Evolutionary conservation across 1,284 basidiomycete genomes (phyloP), one percentile per base, ranked within the genome.

Genomic region (Rhodotorula sp.): DNA sequence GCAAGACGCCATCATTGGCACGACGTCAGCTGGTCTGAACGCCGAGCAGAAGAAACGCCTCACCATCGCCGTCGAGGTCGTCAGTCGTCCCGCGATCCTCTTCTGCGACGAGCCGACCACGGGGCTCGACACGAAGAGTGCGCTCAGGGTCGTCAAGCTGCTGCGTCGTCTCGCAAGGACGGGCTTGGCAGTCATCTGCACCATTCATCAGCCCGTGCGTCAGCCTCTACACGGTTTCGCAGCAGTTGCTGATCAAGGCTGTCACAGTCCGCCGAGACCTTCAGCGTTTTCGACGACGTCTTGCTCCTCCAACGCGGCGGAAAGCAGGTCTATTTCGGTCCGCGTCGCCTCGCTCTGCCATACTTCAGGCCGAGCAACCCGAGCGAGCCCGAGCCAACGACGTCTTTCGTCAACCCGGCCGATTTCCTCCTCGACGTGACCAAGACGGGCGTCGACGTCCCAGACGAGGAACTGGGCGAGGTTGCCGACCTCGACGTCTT

Each of bases 271-370:
- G 83, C 85, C 13, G 79, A 86, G 50, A 82, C 87, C 1, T 76
- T 76, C 62, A 42, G 67, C 55, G 66, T 76, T 72, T 93, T 93
- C 78, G 86, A 87, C 78, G 82, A 86, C 48, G 80, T 87, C 16
- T 72, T 80, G 4, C 64, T 80, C 12, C 78, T 80, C 25, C 74
- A 78, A 50, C 73, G 72, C 49, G 85, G 85, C 9, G 85, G 85
- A 74, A 76, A 84, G 77, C 84, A 84, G n/a, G 84, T 86, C 41
- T 87, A 87, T 82, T 86, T 85, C 74, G 87, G 87, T 16, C 83
- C 76, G 13, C 85, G 88, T 1, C 81, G 82, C 82, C 85, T 88
- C 64, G 93, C 93, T 34, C 88, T 91, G 59, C 83, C 84, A 5
- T 94, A 91, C 83, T 93, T 94, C 78, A 80, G 84, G 58, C 84